phyloP scores from a whole-genome alignment of 2,329 filamentous ascomycete species.

The Hypoxylon sp. region DNA sequence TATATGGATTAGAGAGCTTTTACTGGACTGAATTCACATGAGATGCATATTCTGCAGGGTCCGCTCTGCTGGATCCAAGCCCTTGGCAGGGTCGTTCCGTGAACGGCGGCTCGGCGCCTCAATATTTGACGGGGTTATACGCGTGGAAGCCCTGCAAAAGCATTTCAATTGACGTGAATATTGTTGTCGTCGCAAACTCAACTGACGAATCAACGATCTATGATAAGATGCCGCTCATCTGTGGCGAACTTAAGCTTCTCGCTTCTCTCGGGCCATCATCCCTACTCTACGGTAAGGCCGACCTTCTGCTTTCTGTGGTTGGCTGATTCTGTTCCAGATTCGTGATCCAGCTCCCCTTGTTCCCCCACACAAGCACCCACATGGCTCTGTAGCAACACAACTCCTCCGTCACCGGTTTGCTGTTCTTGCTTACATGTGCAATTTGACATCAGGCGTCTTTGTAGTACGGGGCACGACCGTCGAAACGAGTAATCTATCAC shows the following conservation, averaged over 20 bases:
- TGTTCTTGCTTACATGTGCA: slow-evolving; percentile 31
- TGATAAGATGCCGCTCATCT: slow-evolving; percentile 46
- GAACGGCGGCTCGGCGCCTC: slow-evolving; percentile 31
- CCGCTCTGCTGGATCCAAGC: slow-evolving; percentile 27
- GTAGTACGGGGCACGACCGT: slow-evolving; percentile 5
- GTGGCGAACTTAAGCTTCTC: slow-evolving; percentile 41
- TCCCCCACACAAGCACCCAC: slow-evolving; percentile 42
- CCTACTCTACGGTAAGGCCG: slow-evolving; percentile 34
- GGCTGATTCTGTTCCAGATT: slow-evolving; percentile 30
- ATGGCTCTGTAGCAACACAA: slow-evolving; percentile 33
- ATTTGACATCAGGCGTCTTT: slow-evolving; percentile 22
- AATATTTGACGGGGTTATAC: slow-evolving; percentile 19
- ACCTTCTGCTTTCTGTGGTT: slow-evolving; percentile 19
- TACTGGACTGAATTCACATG: slow-evolving; percentile 27
- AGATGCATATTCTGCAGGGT: slow-evolving; percentile 42
- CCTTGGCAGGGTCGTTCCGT: slow-evolving; percentile 44
- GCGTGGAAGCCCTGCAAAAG: slow-evolving; percentile 17
- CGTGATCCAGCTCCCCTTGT: slow-evolving; percentile 36
- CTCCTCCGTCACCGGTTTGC: slow-evolving; percentile 38
- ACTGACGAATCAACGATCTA: slow-evolving; percentile 39
- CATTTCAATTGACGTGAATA: slow-evolving; percentile 44
- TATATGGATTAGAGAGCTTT: slow-evolving; percentile 29
- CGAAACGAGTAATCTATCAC: slow-evolving; percentile 20
- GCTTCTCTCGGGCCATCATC: slow-evolving; percentile 35
- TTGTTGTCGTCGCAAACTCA: slow-evolving; percentile 44